Conservation (phyloP, 1,284 basidiomycete genomes). For the Hemileia vastatrix region DNA sequence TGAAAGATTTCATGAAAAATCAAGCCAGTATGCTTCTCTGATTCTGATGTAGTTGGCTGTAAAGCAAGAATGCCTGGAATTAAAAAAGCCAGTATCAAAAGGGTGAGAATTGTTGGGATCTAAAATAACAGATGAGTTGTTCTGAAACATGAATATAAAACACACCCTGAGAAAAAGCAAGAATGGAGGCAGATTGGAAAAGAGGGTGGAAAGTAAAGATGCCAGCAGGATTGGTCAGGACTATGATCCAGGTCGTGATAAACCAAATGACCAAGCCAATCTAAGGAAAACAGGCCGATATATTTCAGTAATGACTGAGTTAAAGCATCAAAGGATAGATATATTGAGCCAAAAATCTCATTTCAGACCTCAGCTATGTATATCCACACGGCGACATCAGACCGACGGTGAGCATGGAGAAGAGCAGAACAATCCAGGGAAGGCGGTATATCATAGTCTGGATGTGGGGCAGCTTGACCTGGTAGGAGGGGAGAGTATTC, state of each 20-base stretch:
- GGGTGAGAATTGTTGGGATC: not conserved
- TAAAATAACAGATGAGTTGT: not conserved
- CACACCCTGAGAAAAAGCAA: constrained; percentile 20
- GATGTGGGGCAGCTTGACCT: too few species aligned
- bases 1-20: constrained; percentile 18
- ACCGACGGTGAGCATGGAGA: too few species aligned
- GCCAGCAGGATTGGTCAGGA: constrained; percentile 11
- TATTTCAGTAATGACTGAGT: too few species aligned
- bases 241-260: constrained; percentile 9
- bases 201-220: constrained; percentile 21
- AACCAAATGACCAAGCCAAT: constrained; percentile 15
- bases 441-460: too few species aligned
- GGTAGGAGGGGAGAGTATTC: too few species aligned
- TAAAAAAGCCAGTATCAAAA: not conserved
- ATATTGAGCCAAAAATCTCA: too few species aligned
- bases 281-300: too few species aligned
- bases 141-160: not conserved
- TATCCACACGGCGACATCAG: too few species aligned
- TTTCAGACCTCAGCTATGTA: too few species aligned
- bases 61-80: constrained; percentile 15
- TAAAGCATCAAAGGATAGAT: too few species aligned
- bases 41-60: constrained; percentile 13
- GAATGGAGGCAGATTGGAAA: constrained; percentile 19
- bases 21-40: constrained; percentile 11
- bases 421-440: too few species aligned